Evolutionary conservation across 2,329 filamentous ascomycete species (phyloP), one percentile per base, ranked within the genome.

Genomic region (Phialophora expanda): DNA sequence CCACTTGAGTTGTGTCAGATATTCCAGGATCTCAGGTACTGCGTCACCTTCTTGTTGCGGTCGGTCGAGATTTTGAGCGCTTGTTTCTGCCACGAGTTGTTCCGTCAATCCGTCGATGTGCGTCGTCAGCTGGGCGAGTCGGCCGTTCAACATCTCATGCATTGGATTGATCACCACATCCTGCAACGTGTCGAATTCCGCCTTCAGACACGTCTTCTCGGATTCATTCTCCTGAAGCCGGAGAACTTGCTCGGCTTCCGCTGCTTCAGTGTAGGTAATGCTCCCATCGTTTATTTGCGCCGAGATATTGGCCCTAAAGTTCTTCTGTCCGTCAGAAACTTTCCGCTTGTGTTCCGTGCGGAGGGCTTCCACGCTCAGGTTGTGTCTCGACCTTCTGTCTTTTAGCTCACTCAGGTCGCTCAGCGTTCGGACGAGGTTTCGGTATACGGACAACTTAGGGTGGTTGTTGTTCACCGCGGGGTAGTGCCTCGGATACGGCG

Each of bases 381-480:
- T 71, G 68, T 85, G 83, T 4, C 75, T 78, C 50, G 79, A 74
- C 63, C 93, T 91, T 1, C 89, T 89, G 0, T 82, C 83, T 64
- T 89, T 85, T 4, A 94, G 80, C 73, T 95, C 91, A 17, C 85
- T 83, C 57, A 97, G 80, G 71, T 95, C 89, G 60, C 89, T 90
- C 48, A 97, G 80, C 1, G 85, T 83, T 14, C 93, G 87, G 22
- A 97, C 90, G 0, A 88, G 85, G 2, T 84, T 87, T 57, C 95
- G 88, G 55, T 91, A 93, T 1, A 87, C 84, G 0, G 89, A 85
- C n/a, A 99, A 84, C 70, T 96, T 90, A 0, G 95, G 95, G 74
- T 99, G 95, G 72, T 87, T 96, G 74, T 98, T 99, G 76, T 96
- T 97, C 17, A 98, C 91, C 0, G 95, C 95, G 8, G 95, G 95